Conservation (phyloP, 2,329 filamentous ascomycete species). For the Ustulina deusta region DNA sequence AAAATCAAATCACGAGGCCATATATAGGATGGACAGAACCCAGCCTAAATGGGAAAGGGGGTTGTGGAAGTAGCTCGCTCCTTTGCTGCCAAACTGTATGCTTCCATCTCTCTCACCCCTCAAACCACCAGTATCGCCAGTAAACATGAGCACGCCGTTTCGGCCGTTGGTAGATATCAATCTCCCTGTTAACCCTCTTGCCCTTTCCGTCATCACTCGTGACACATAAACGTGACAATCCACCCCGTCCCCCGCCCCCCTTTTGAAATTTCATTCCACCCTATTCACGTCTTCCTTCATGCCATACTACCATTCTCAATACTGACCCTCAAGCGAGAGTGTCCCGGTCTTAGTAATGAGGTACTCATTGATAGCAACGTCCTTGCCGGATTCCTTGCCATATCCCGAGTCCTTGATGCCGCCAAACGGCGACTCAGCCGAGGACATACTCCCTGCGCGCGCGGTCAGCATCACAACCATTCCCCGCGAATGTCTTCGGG, state of each 20-base stretch:
- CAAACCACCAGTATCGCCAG: background rate
- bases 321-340: slow-evolving; percentile 56
- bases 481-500: background rate
- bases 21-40: too few species aligned
- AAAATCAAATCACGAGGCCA: too few species aligned
- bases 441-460: slow-evolving; percentile 53
- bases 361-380: slow-evolving; percentile 61
- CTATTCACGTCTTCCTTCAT: background rate
- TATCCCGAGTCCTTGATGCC: slow-evolving; percentile 62
- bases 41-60: too few species aligned
- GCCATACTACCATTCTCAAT: slow-evolving; percentile 17
- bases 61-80: too few species aligned
- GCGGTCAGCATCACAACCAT: background rate
- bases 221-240: background rate
- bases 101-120: background rate
- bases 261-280: background rate
- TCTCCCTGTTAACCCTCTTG: background rate
- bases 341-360: slow-evolving; percentile 61
- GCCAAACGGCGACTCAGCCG: slow-evolving; percentile 60
- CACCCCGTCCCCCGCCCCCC: too few species aligned
- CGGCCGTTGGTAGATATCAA: background rate
- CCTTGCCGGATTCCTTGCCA: slow-evolving; percentile 62
- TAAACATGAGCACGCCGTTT: background rate
- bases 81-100: too few species aligned
- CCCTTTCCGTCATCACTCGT: background rate